Conservation (phyloP, 352 stramenopile genomes). For the Globisporangium echinulatum region DNA sequence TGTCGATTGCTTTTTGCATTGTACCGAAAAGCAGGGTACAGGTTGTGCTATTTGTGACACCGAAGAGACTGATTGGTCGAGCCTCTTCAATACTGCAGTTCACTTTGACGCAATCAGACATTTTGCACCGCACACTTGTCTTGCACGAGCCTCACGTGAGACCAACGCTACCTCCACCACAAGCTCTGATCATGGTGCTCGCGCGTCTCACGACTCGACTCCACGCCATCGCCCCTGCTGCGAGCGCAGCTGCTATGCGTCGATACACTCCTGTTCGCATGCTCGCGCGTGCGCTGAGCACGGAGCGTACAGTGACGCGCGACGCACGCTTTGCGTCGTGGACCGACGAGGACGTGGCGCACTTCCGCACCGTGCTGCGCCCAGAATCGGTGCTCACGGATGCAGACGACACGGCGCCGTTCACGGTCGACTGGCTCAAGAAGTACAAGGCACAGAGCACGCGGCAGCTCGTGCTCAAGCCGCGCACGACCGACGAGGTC, state of each 20-base stretch:
- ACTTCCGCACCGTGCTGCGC: slow-evolving; percentile 55
- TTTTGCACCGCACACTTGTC: neutral
- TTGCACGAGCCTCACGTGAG: neutral
- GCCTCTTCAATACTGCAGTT: too few species aligned
- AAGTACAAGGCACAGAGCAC: slow-evolving; percentile 67
- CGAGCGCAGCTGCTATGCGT: slow-evolving; percentile 6
- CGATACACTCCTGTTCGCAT: slow-evolving; percentile 2
- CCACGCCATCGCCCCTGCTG: slow-evolving; percentile 7
- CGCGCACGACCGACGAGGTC: slow-evolving; percentile 84
- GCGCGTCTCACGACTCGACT: neutral
- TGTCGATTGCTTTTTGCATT: too few species aligned
- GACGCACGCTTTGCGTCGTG: slow-evolving; percentile 45
- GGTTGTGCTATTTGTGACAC: too few species aligned
- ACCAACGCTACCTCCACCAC: neutral
- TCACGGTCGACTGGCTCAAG: slow-evolving; percentile 80
- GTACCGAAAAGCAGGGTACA: too few species aligned
- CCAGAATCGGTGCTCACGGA: slow-evolving; percentile 43
- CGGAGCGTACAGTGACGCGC: slow-evolving; percentile 21
- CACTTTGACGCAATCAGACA: neutral
- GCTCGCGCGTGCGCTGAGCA: slow-evolving; percentile 13
- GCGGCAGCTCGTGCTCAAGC: slow-evolving; percentile 80
- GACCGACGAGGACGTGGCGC: slow-evolving; percentile 51
- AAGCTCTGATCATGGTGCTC: slow-evolving; percentile 3
- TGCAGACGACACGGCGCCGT: slow-evolving; percentile 58
- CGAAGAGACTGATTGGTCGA: too few species aligned